Conservation (phyloP, 2,329 filamentous ascomycete genomes). For the Trichophaea hybrida region DNA sequence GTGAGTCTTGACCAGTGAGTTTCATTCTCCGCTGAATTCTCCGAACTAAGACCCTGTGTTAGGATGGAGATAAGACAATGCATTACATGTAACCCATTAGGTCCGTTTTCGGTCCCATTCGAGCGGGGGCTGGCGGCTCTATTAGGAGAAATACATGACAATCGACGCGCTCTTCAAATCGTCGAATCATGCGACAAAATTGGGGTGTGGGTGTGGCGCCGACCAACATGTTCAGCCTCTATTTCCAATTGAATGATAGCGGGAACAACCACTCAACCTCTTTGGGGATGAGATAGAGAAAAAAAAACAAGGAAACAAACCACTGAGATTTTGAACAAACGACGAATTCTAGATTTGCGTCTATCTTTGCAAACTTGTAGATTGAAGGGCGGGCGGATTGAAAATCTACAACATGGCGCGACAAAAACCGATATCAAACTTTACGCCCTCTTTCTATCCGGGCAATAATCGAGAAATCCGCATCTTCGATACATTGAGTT, state of each 20-base stretch:
- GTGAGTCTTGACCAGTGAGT: neutral
- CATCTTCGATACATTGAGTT: too few relatives aligned
- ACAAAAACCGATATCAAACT: neutral
- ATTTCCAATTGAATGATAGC: neutral
- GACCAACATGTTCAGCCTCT: neutral
- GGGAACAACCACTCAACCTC: too few relatives aligned
- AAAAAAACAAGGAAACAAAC: too few relatives aligned
- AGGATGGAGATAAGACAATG: neutral
- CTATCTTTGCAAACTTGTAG: too few relatives aligned
- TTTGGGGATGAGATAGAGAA: too few relatives aligned
- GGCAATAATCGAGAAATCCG: neutral
- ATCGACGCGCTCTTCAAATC: neutral
- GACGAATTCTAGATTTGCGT: too few relatives aligned
- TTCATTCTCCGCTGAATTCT: neutral
- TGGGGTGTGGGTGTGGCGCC: neutral
- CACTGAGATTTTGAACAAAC: too few relatives aligned
- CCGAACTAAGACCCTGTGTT: constrained; percentile 4
- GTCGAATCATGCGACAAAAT: neutral
- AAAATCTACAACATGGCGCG: neutral
- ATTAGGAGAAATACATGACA: neutral
- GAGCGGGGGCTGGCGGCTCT: neutral
- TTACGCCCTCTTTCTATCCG: neutral
- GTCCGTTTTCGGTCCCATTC: too few relatives aligned
- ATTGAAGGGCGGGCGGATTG: too few relatives aligned
- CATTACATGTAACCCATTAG: neutral